phyloP scores from a whole-genome alignment of 805 yeast species.

The Debaryomyces maramus region DNA sequence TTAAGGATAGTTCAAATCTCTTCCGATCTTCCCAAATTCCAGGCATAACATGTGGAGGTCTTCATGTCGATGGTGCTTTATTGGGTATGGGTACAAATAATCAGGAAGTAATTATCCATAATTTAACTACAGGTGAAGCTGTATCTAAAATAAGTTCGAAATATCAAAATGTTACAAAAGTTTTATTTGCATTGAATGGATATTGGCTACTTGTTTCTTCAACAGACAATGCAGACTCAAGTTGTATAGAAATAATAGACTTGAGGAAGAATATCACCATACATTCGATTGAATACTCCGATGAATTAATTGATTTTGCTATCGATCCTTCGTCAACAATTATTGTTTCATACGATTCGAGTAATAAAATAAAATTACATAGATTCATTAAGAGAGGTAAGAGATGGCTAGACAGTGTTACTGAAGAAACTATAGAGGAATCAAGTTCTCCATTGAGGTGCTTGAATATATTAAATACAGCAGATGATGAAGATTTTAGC shows the following conservation, averaged over 20 bases:
- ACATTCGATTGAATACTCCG: constrained; percentile 27
- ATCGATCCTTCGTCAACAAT: constrained; percentile 40
- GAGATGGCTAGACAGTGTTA: constrained; percentile 26
- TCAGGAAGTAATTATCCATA: constrained; percentile 37
- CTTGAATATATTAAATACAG: constrained; percentile 11
- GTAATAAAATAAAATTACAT: constrained; percentile 26
- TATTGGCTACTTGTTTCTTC: constrained; percentile 51
- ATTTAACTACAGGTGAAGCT: constrained; percentile 35
- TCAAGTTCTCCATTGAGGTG: constrained; percentile 4
- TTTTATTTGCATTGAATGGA: constrained; percentile 63
- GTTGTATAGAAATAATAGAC: constrained; percentile 45
- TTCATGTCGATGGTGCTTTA: constrained; percentile 53
- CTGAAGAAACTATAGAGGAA: constrained; percentile 3
- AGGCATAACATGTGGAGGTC: constrained; percentile 20
- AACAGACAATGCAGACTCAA: constrained; percentile 16
- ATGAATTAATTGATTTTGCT: constrained; percentile 20
- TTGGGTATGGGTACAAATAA: constrained; percentile 38
- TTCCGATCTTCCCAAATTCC: constrained; percentile 11
- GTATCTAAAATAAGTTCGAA: constrained; percentile 24
- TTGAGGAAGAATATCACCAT: constrained; percentile 40
- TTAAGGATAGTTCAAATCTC: constrained; percentile 7
- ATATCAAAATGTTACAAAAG: constrained; percentile 24
- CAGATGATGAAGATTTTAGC: constrained; percentile 12
- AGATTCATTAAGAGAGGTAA: constrained; percentile 42
- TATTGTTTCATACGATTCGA: constrained; percentile 20